Evolutionary conservation across 768 basidiomycete species (phyloP).

Genomic region (Phaffia australis): DNA sequence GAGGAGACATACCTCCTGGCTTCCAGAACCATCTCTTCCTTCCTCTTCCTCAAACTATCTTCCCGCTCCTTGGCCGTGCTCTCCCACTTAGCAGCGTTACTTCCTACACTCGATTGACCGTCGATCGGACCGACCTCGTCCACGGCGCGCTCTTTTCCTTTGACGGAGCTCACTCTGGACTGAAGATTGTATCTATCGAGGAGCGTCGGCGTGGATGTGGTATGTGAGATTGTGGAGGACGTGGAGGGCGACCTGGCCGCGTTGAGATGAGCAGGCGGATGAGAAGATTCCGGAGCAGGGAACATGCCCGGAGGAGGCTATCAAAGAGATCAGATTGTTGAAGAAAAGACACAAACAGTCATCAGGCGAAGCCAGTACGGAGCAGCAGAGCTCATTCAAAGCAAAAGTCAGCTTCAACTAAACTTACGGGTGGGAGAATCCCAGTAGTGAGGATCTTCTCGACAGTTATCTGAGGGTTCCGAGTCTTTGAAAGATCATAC

Average conservation of each 20-base stretch:
- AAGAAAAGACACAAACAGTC: not conserved
- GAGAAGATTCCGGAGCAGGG: conserved; percentile 5
- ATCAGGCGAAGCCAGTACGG: not conserved
- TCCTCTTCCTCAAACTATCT: conserved; percentile 33
- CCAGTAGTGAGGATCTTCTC: conserved; percentile 16
- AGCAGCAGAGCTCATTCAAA: too few relatives aligned
- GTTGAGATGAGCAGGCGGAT: not conserved
- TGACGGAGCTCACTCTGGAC: conserved; percentile 2
- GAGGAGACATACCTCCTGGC: conserved; percentile 34
- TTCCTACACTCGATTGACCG: not conserved
- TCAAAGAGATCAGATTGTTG: not conserved
- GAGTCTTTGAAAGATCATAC: conserved; percentile 19
- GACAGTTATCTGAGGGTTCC: conserved; percentile 10
- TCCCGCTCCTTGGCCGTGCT: conserved; percentile 33
- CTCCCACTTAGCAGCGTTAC: conserved; percentile 31
- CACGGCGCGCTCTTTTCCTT: conserved; percentile 22
- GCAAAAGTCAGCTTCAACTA: not conserved
- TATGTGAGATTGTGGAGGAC: not conserved
- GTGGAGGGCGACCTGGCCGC: not conserved
- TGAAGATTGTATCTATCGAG: conserved; percentile 21
- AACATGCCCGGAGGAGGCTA: conserved; percentile 13
- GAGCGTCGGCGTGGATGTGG: conserved; percentile 5
- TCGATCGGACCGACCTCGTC: not conserved
- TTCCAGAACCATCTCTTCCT: conserved; percentile 37
- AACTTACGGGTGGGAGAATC: conserved; percentile 12